These are phyloP conservation scores for Carex pumila DNA, from an alignment of 176 grass and related monocot species.

Conservation along the genomic window DNA sequence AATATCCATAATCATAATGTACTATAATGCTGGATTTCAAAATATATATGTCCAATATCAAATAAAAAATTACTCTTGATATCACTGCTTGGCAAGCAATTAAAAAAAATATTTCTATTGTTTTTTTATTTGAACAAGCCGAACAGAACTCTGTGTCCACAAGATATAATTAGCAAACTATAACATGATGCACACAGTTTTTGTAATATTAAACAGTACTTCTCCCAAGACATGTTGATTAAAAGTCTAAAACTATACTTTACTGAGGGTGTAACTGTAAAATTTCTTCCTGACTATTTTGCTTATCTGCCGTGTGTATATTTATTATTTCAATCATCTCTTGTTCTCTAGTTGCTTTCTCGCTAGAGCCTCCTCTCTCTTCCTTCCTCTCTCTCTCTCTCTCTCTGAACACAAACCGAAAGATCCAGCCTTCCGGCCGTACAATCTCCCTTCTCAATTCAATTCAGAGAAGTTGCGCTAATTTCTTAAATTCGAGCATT, in stretches of 20 bases:
- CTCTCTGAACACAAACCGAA: not conserved
- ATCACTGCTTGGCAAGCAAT: not conserved
- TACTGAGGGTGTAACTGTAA: constrained; percentile 2
- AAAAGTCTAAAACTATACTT: not conserved
- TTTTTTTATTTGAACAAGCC: not conserved
- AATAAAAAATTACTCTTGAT: not conserved
- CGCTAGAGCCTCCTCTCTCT: constrained; percentile 10
- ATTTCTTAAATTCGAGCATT: constrained; percentile 6
- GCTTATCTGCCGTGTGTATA: constrained; percentile 7
- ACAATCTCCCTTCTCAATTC: constrained; percentile 6
- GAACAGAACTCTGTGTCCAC: not conserved
- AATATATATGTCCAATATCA: not conserved
- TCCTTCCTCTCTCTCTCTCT: not conserved
- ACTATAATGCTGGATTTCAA: not conserved
- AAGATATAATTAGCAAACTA: not conserved
- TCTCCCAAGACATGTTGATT: not conserved
- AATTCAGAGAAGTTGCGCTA: not conserved
- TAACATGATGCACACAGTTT: not conserved
- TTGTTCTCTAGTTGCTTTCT: constrained; percentile 9
- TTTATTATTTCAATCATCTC: constrained; percentile 19
- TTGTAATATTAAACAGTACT: not conserved
- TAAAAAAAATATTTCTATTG: not conserved
- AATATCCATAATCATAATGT: not conserved
- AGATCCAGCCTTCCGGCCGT: constrained; percentile 13
- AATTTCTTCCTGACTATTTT: not conserved